Conservation (phyloP, 2,329 filamentous ascomycete genomes). For the Polytolypa hystricis region DNA sequence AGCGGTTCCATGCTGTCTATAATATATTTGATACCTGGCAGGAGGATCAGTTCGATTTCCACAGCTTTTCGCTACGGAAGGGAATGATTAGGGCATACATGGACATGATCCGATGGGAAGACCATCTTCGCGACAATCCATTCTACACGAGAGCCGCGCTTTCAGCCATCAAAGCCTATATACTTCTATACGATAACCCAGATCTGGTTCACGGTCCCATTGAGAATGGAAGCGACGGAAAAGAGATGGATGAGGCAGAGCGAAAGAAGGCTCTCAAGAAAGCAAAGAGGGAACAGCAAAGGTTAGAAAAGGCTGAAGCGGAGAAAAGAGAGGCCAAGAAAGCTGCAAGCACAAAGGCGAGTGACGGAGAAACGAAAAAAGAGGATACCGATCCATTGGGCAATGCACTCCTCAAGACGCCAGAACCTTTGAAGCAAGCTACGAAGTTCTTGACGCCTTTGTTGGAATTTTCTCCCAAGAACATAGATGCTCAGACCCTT, state of each 20-base stretch:
- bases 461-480: conserved; percentile 70
- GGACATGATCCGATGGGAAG: conserved; percentile 95
- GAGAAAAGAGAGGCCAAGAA: conserved; percentile 82
- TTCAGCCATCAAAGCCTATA: conserved; percentile 68
- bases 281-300: conserved; percentile 68
- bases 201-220: conserved; percentile 49
- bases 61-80: conserved; percentile 92
- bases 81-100: conserved; percentile 91
- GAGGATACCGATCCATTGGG: conserved; percentile 84
- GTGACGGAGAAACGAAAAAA: conserved; percentile 57
- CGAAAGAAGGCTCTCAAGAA: conserved; percentile 85
- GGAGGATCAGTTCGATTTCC: conserved; percentile 98
- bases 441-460: conserved; percentile 77
- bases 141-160: conserved; percentile 82
- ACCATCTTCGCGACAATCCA: conserved; percentile 79
- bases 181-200: conserved; percentile 66
- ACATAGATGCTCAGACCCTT: conserved; percentile 67
- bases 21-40: conserved; percentile 97
- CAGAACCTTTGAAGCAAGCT: conserved; percentile 72
- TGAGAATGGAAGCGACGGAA: conserved; percentile 44
- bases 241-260: conserved; percentile 47
- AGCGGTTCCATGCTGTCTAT: conserved; percentile 78
- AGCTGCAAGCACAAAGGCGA: conserved; percentile 49
- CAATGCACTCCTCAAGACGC: conserved; percentile 65
- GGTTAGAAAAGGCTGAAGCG: conserved; percentile 64